Percentiles rank a stretch among this genome's conserved stretches.
Conservation (phyloP, 345 rosid species). For the Salix caprea region DNA sequence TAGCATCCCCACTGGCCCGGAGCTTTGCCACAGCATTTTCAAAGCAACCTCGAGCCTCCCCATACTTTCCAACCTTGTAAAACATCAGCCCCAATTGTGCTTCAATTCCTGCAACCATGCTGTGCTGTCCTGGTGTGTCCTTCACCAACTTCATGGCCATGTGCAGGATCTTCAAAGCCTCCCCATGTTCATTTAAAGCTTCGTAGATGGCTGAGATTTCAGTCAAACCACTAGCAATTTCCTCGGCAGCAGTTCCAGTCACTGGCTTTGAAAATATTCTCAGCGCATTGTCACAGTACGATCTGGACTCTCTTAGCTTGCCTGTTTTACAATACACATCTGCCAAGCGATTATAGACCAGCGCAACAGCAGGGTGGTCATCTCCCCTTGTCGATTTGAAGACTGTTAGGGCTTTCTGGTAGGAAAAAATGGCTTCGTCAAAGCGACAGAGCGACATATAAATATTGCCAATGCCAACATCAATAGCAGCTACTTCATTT, state of each 20-base stretch:
- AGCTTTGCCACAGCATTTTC: slow-evolving; percentile 76
- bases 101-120: slow-evolving; percentile 88
- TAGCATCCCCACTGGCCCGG: slow-evolving; percentile 74
- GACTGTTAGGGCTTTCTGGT: slow-evolving; percentile 92
- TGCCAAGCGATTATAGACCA: slow-evolving; percentile 82
- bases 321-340: slow-evolving; percentile 90
- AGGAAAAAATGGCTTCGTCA: slow-evolving; percentile 92
- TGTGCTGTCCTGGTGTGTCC: slow-evolving; percentile 86
- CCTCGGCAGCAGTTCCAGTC: slow-evolving; percentile 81
- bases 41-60: slow-evolving; percentile 74
- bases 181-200: slow-evolving; percentile 92
- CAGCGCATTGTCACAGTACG: slow-evolving; percentile 84
- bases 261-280: slow-evolving; percentile 84
- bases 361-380: slow-evolving; percentile 81
- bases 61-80: slow-evolving; percentile 77
- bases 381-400: slow-evolving; percentile 88
- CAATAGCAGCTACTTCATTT: slow-evolving; percentile 86
- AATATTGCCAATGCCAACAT: slow-evolving; percentile 84
- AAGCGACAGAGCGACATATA: slow-evolving; percentile 78
- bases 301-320: slow-evolving; percentile 86
- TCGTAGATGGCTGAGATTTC: slow-evolving; percentile 92
- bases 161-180: slow-evolving; percentile 82
- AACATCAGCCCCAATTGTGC: slow-evolving; percentile 97
- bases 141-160: slow-evolving; percentile 81
- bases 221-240: slow-evolving; percentile 75